phyloP scores from a whole-genome alignment of 208 protist species.

The Trypanosoma platydactyli region DNA sequence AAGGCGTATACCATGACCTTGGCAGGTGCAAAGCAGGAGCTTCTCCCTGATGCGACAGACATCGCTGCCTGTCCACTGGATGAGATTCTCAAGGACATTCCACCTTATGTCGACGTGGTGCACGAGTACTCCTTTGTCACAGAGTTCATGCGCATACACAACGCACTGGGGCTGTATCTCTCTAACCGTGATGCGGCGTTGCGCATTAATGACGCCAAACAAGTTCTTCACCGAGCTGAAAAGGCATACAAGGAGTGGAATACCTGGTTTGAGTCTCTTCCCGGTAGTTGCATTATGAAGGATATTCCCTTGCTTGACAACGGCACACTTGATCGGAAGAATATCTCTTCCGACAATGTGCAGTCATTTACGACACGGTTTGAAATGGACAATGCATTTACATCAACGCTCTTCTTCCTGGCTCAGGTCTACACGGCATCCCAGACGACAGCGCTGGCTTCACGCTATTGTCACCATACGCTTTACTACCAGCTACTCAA shows the following conservation, averaged over 20 bases:
- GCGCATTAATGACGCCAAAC: constrained; percentile 40
- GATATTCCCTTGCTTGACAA: constrained; percentile 48
- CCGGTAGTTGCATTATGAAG: constrained; percentile 34
- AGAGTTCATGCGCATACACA: constrained; percentile 69
- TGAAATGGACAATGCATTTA: constrained; percentile 80
- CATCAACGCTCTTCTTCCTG: constrained; percentile 83
- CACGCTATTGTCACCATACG: constrained; percentile 85
- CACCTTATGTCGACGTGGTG: constrained; percentile 22
- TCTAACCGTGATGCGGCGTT: constrained; percentile 38
- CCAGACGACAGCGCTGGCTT: constrained; percentile 47
- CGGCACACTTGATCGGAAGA: constrained; percentile 36
- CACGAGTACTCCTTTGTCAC: constrained; percentile 40
- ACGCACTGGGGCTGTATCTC: constrained; percentile 73
- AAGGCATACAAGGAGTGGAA: constrained; percentile 62
- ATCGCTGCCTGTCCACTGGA: constrained; percentile 35
- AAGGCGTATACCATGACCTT: constrained; percentile 53
- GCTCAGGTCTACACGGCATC: constrained; percentile 73
- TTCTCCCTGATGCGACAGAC: constrained; percentile 28
- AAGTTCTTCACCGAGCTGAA: constrained; percentile 63
- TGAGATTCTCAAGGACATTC: constrained; percentile 35
- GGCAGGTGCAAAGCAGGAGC: constrained; percentile 33
- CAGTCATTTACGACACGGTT: constrained; percentile 36
- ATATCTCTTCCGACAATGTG: constrained; percentile 26
- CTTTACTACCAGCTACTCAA: constrained; percentile 81
- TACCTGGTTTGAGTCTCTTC: constrained; percentile 39